Base-by-base conservation (phyloP, 768 basidiomycete species). In the Coprinopsis cinerea region DNA sequence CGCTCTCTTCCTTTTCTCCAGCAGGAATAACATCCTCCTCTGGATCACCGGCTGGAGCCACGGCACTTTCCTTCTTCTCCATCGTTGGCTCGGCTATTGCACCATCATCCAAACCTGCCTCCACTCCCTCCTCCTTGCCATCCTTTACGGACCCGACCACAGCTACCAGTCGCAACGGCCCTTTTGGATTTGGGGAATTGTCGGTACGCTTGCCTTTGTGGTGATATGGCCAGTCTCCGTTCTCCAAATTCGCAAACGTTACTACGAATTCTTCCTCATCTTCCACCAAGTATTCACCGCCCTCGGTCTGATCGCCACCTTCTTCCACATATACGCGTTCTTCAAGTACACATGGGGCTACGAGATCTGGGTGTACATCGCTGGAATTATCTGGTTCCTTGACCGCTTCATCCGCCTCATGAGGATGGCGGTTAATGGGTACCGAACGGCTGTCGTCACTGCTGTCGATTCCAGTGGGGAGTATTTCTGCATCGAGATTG, bases 261-360 rank as follows among this genome's bases (percentile, higher is more conserved):
- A 55, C 1, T 83, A 81, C 47, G 81, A 83, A 55, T 2, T 74
- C 3, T 85, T 84, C 65, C 64, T 78, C 27, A 58, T 73, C 23
- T 34, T 63, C 0, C 82, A 84, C 57, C 70, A 77, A 46, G 6
- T 72, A 2, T 53, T 71, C 57, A 71, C 59, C 27, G 49, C 20
- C 1, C 39, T 53, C 20, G 48, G 23, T 11, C 47, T 53, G 14
- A 27, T 53, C 27, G 53, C 53, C 3, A 49, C 48, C 6, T 53
- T 45, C 48, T 15, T 37, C 20, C 53, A 53, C 35, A 37, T 49
- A 24, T 49, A 39, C 35, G 35, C 44, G 17, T 34, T 49, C 17
- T 53, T 32, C 36, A 11, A 22, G 18, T 37, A 40, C 43, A 27
- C 37, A 5, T 49, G 53, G 53, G 47, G 53, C 14, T 53, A 53